Evolutionary conservation across 2,329 filamentous ascomycete species (phyloP), one percentile per base, ranked within the genome.

Genomic region (Penicillium sp.): DNA sequence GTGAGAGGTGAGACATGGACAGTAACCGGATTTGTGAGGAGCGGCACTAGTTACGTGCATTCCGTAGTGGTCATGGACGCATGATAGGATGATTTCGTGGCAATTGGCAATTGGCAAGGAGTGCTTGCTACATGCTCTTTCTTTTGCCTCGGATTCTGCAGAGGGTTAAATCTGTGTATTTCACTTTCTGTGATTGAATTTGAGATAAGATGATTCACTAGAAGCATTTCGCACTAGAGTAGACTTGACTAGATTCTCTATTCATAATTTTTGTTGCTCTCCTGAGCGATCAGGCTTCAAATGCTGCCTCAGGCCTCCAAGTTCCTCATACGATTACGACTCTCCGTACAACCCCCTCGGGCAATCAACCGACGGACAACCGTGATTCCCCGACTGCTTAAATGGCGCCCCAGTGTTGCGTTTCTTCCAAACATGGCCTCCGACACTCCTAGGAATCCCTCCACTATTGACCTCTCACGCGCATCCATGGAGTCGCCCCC

Each of bases 401-500:
- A 64, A 69, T 68, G 65, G 64, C 59, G 59, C 56, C 49, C 24
- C 15, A 24, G 33, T 55, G 53, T 47, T 40, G 24, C 42, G 3
- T 40, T 40, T 33, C 50, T 53, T 62, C 51, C 60, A 35, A 68
- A 56, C 61, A 78, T 78, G 75, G 69, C 70, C 60, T 68, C 68
- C 50, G 66, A 72, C 63, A 60, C 71, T 58, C 62, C 66, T 69
- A 72, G 62, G 60, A 76, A 74, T 50, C 68, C 73, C 57, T 55
- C 74, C 64, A 72, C 71, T 55, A 73, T 76, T 61, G 78, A 79
- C 62, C 59, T 76, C 59, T 70, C 73, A 61, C 71, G 71, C 59
- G 64, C 72, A 65, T 59, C 69, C 26, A 66, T 72, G 60, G 78
- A 79, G 60, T 71, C 76, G 62, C 79, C 78, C 28, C 82, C 82